A percentile compares a stretch with the other conserved stretches of the same genome.
Evolutionary conservation across 1,284 basidiomycete genomes (phyloP).

Genomic region (Trametes sp.): DNA sequence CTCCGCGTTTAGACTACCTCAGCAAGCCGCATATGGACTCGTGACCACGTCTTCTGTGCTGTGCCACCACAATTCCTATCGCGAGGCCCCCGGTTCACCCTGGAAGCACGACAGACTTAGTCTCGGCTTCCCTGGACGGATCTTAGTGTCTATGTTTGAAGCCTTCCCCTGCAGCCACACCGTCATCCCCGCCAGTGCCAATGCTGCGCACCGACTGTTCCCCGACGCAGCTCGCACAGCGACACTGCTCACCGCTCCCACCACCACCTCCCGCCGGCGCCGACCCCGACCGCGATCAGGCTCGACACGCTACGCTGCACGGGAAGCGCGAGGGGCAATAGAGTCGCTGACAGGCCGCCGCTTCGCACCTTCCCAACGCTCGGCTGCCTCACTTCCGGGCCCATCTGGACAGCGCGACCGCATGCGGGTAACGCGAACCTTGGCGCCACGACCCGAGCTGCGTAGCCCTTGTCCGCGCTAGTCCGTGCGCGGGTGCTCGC

Average conservation of each 20-base stretch:
- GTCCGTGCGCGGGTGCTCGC: neutral
- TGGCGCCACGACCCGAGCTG: slow-evolving; percentile 3
- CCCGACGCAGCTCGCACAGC: neutral
- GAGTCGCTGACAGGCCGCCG: neutral
- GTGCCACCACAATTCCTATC: neutral
- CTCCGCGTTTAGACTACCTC: neutral
- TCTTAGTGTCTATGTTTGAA: too few relatives aligned
- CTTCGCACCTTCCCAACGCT: neutral
- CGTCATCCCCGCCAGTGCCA: too few relatives aligned
- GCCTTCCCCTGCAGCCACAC: too few relatives aligned
- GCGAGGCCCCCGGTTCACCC: neutral
- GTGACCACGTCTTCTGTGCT: neutral
- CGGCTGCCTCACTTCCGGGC: neutral
- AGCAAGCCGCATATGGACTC: neutral
- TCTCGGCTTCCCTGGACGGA: neutral
- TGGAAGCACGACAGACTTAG: neutral
- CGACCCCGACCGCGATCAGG: neutral
- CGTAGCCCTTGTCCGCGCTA: neutral
- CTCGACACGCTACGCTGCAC: neutral
- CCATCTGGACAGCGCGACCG: neutral
- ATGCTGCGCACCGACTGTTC: too few relatives aligned
- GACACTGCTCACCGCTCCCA: neutral
- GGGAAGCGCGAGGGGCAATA: neutral
- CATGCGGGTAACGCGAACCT: neutral
- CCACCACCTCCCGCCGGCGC: neutral